Base-by-base conservation (phyloP, 805 yeast species). In the Metschnikowia koreensis region DNA sequence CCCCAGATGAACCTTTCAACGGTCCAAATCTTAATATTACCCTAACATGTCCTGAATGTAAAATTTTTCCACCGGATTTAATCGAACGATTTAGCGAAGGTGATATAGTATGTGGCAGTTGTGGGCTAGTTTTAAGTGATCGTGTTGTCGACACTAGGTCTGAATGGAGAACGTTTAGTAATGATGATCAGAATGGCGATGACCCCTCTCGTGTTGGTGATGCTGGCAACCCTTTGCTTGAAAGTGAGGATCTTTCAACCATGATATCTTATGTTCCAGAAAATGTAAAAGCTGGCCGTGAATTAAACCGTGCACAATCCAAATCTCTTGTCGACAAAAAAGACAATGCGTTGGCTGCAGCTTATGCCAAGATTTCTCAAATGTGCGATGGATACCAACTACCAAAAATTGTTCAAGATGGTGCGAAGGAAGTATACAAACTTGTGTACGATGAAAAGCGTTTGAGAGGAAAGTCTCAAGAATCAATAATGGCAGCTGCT, bases 161-260 rank as follows among this genome's bases (percentile, higher is more conserved):
- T 1, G 99, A 93, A 76, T 93, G 99, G 99, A 88, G 99, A 76
- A 94, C 99, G 2, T 93, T 93, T 68, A 86, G 96, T 53, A 94
- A 94, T 66, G 99, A 93, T 68, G 99, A 93, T 69, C 98, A 93
- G 68, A 94, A 93, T 61, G 96, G 96, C 62, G 97, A 91, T 69
- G 99, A 93, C 68, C 99, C 99, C 5, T 86, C 94, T 59, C 98
- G 99, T 88, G 99, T 93, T 57, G 99, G 99, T 69, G 97, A 92
- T 66, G 97, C 97, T 6, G 85, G 91, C 15, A 92, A 92, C 66
- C 97, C 97, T 9, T 74, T 92, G 49, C 77, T 94, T 60, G 97
- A 92, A 64, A 87, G 96, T 17, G 93, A 88, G 61, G 96, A 92
- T 68, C 82, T 93, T 50, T 89, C 96, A 13, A 93, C 99, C 5